These are phyloP conservation scores for Debaryomyces prosopidis DNA, from an alignment of 805 yeast genomes.

Conservation along the genomic window DNA sequence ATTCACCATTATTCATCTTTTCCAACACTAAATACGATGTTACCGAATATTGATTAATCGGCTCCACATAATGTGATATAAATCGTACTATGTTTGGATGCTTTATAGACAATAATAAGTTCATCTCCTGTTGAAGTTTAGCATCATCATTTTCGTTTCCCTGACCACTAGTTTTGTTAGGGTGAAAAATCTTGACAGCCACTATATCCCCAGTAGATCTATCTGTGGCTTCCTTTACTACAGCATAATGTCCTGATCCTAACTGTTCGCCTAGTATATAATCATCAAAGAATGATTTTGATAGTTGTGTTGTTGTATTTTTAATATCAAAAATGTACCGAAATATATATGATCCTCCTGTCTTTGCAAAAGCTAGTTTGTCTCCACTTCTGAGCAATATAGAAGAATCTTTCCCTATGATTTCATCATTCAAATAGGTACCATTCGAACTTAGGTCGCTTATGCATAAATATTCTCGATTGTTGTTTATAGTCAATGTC, in stretches of 20 bases:
- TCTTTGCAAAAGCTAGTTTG: conserved; percentile 54
- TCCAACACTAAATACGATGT: conserved; percentile 68
- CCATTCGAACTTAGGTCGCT: conserved; percentile 68
- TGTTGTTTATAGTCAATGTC: conserved; percentile 36
- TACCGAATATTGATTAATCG: conserved; percentile 49
- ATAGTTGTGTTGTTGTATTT: conserved; percentile 13
- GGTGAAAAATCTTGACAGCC: conserved; percentile 76
- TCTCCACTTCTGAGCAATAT: conserved; percentile 63
- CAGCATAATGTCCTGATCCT: conserved; percentile 80
- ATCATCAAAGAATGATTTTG: conserved; percentile 55
- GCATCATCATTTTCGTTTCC: conserved; percentile 27
- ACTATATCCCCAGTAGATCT: conserved; percentile 58
- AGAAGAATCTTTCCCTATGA: conserved; percentile 49
- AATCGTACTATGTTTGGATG: conserved; percentile 73
- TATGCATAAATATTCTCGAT: conserved; percentile 41
- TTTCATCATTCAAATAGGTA: conserved; percentile 60
- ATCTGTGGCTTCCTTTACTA: conserved; percentile 69
- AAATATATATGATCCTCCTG: conserved; percentile 50
- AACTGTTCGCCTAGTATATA: conserved; percentile 58
- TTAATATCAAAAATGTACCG: conserved; percentile 37
- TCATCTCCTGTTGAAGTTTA: conserved; percentile 63
- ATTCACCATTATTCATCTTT: conserved; percentile 72
- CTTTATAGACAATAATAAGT: conserved; percentile 60
- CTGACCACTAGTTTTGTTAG: conserved; percentile 34
- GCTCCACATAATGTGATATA: conserved; percentile 56